A percentile compares a stretch with the other conserved stretches of the same genome.
These are phyloP conservation scores for Jacaranda copaia DNA, from an alignment of 257 asterid genomes.

Conservation along the genomic window DNA sequence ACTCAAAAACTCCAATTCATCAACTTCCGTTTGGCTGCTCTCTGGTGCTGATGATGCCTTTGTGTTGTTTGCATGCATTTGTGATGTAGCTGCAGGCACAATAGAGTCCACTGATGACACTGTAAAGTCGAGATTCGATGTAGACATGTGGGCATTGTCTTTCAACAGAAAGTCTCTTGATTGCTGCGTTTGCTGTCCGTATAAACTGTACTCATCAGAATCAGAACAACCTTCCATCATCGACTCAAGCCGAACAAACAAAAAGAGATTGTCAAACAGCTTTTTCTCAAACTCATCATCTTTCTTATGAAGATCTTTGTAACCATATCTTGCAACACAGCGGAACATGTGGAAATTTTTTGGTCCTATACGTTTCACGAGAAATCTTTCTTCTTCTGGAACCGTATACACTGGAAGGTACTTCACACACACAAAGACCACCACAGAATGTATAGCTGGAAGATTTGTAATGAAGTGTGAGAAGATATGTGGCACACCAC, in stretches of 20 bases:
- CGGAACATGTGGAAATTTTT: slow-evolving; percentile 69
- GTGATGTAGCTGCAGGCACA: slow-evolving; percentile 51
- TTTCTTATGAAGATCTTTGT: slow-evolving; percentile 65
- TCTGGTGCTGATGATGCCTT: slow-evolving; percentile 47
- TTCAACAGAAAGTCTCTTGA: slow-evolving; percentile 49
- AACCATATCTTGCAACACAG: slow-evolving; percentile 66
- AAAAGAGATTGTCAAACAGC: slow-evolving; percentile 70
- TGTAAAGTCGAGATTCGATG: slow-evolving; percentile 46
- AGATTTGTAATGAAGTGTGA: slow-evolving; percentile 85
- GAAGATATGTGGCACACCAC: slow-evolving; percentile 80
- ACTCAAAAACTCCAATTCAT: slow-evolving; percentile 69
- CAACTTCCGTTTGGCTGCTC: slow-evolving; percentile 59
- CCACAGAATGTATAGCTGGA: slow-evolving; percentile 77
- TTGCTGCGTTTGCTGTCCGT: slow-evolving; percentile 74
- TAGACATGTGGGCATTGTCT: slow-evolving; percentile 37
- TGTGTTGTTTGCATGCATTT: slow-evolving; percentile 38
- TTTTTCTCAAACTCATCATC: slow-evolving; percentile 78
- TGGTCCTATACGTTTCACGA: slow-evolving; percentile 63
- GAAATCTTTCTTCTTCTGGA: slow-evolving; percentile 59
- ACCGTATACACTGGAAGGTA: slow-evolving; percentile 64
- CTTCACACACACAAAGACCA: slow-evolving; percentile 66
- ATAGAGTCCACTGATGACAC: slow-evolving; percentile 61
- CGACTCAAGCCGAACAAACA: slow-evolving; percentile 76
- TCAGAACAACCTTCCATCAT: slow-evolving; percentile 87
- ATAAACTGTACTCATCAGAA: slow-evolving; percentile 70